Base-by-base conservation (phyloP, 2,329 filamentous ascomycete species). In the Westerdykella ornata region DNA sequence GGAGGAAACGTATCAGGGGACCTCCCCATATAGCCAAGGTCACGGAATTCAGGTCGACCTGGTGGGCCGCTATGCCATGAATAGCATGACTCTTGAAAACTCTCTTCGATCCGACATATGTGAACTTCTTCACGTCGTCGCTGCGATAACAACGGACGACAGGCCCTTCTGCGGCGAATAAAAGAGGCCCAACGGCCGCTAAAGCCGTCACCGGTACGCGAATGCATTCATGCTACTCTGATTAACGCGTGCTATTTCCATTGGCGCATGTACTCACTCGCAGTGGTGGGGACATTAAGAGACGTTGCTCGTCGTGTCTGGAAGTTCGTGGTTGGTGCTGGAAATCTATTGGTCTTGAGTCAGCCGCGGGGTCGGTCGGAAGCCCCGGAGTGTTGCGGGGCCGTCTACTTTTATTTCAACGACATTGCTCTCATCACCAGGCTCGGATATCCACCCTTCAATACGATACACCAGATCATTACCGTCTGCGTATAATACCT, bases 41-140 rank as follows among this genome's bases (percentile, higher is more conserved):
- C 40, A 66, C 34, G 39, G 49, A 22, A 30, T 54, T 46, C 38
- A 38, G 30, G 3, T 49, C 44, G 19, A 45, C 43, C 12, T 52
- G 61, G 38, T 55, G 50, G 18, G 79, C 65, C n/a, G 71, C 65
- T 40, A 90, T 79, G 2, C 86, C 86, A 62, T 92, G 87, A 38
- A 92, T 78, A 3, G 79, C 70, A 59, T 90, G 85, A n/a, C 73
- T 72, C 13, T 66, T 56, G 55, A 92, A 89, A 20, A 88, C 65
- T 17, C 64, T 63, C 37, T 75, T 56, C 37, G 59, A 56, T 7
- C 45, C 40, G 14, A 66, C 43, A 37, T 48, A 56, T 13, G 47
- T 45, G 14, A 51, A 56, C 26, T 49, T 47, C 20, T 9, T 13
- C 8, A n/a, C 8, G n/a, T 33, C 30, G 8, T 51, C 43, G 34